phyloP scores from a whole-genome alignment of 148 eudicot genomes.

The Rhododendron henanense region DNA sequence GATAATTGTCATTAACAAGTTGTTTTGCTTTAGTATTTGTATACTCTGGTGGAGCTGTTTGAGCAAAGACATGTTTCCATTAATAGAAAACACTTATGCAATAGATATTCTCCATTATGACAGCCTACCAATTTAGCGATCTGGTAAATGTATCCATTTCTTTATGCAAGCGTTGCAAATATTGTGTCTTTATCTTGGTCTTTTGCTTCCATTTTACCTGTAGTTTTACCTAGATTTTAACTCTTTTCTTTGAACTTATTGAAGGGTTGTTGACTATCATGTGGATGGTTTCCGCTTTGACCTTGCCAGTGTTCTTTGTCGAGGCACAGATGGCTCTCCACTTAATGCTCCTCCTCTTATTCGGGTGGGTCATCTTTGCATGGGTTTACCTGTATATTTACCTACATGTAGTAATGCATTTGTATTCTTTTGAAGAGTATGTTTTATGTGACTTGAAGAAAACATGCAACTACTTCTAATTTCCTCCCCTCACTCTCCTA shows the following conservation, averaged over 20 bases:
- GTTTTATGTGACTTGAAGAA: neutral
- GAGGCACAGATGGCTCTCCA: constrained; percentile 95
- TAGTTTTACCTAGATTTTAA: neutral
- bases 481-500: no score
- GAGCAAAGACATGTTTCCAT: neutral
- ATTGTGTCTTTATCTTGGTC: neutral
- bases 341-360: constrained; percentile 87
- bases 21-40: neutral
- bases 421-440: neutral
- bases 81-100: neutral
- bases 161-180: neutral
- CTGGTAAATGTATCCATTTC: neutral
- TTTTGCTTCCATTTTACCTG: neutral
- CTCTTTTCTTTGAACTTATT: constrained; percentile 19
- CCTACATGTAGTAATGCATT: neutral
- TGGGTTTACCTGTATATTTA: neutral
- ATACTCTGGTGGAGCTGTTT: neutral
- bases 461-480: neutral
- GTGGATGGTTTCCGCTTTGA: constrained; percentile 99
- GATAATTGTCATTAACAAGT: neutral
- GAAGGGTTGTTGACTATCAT: constrained; percentile 91
- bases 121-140: neutral
- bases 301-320: constrained; percentile 97
- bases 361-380: constrained; percentile 46
- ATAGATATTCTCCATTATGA: neutral